A percentile compares a stretch with the other conserved stretches of the same genome.
These are phyloP conservation scores for Oldenlandia corymbosa DNA, from an alignment of 257 asterid genomes.

Conservation along the genomic window DNA sequence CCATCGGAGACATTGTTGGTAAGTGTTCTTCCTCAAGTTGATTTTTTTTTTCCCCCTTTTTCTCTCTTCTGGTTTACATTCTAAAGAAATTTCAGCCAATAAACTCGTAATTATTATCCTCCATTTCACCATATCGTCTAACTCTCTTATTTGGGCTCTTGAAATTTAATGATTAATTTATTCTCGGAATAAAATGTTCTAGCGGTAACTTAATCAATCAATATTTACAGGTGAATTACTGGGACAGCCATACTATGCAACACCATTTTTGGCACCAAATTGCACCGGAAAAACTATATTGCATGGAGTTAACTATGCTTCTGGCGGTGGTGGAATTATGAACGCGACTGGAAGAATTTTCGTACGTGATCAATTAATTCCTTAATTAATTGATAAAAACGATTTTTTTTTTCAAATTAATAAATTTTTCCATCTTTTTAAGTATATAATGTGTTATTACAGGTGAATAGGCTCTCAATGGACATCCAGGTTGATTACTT, in stretches of 20 bases:
- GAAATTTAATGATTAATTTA: no score
- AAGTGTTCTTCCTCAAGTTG: no score
- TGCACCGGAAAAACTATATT: conserved; percentile 61
- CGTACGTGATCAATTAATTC: conserved; percentile 35
- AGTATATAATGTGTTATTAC: background rate
- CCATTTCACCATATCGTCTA: no score
- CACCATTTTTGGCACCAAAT: conserved; percentile 86
- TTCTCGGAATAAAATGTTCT: no score
- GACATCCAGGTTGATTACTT: conserved; percentile 89
- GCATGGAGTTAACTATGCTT: conserved; percentile 85
- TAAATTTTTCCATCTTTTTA: no score
- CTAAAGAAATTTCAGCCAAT: no score
- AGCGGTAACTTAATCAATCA: no score
- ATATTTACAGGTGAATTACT: conserved; percentile 74
- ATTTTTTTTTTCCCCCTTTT: background rate
- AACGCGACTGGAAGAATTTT: conserved; percentile 79
- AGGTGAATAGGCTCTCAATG: conserved; percentile 92
- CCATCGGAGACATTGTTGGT: conserved; percentile 90
- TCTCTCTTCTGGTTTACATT: no score
- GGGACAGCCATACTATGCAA: conserved; percentile 63
- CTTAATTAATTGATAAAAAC: no score
- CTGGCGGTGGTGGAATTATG: conserved; percentile 96
- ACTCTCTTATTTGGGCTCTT: no score
- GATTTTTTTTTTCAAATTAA: no score
- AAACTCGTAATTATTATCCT: no score